Evolutionary conservation across 306 rosid genomes (phyloP), one percentile per base, ranked within the genome.

Genomic region (Cicer yamashitae): DNA sequence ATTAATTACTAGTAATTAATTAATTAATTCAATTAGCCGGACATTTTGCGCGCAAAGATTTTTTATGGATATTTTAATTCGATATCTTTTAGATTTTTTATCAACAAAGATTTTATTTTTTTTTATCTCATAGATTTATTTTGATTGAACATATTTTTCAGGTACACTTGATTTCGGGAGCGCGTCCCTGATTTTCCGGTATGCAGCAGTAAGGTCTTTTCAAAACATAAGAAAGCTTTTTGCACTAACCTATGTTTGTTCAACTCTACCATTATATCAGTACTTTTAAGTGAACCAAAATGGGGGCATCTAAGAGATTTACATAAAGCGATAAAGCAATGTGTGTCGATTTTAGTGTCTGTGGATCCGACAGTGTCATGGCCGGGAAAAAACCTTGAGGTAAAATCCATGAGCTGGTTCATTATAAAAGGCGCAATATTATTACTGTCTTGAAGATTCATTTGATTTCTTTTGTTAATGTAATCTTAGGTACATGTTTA

Each of bases 321-420:
- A 78, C 98, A 93, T 30, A 84, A 73, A 76, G 90, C 92, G 2
- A 70, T 93, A 22, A 89, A 89, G 70, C 81, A 76, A 56, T 84
- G 92, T 20, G 98, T 89, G 58, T 79, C 83, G 10, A 93, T 94
- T 77, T 85, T 93, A 8, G 82, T 91, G 41, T 80, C 89, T 39
- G 88, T 83, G 13, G 93, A 91, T 82, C 91, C 96, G 13, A 72
- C 76, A 2, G 75, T 87, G 82, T 74, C 78, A 39, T 68, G 66
- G 14, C 83, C 78, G 46, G 98, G 93, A 68, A 84, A 60, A 6
- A 84, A 86, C 71, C 96, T 85, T 59, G 97, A 92, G 96, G 99
- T 90, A 51, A 74, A 65, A 44, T 63, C 47, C 57, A 70, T 68
- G 67, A 38, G 52, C 48, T 59, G 3, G 70, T 84, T 75, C 56